Evolutionary conservation across 1,139 yeast genomes (phyloP), one percentile per base, ranked within the genome.

Genomic region (Scheffersomyces quercinus): DNA sequence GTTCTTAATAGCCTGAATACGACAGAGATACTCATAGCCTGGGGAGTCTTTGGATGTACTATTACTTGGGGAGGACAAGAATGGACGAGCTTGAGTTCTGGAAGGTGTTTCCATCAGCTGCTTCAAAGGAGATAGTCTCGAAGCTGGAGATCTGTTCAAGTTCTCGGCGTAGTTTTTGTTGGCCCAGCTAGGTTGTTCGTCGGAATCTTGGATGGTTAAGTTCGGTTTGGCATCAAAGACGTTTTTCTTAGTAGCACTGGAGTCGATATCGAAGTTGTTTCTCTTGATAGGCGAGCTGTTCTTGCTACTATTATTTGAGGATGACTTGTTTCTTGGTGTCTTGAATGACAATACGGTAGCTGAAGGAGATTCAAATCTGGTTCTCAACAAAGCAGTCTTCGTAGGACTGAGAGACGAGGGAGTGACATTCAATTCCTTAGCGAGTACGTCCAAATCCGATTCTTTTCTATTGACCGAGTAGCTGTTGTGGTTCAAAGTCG

Each of bases 11-110:
- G 95, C 97, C 34, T 83, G 82, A 29, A 93, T 83, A 53, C 97
- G 83, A 60, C 98, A 93, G 32, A 93, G 74, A 58, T 89, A 93
- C 58, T 90, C 96, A 55, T 89, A 88, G 0, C 77, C 79, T 1
- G 70, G 68, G 1, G 75, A 63, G 39, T 62, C 63, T 11, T 49
- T 60, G 4, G 69, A 55, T 2, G 68, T 53, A 44, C 63, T 59
- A 40, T 62, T 65, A 43, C 67, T 54, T 20, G 54, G 59, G 7
- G 70, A 62, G 3, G 64, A 56, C 15, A 64, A 56, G 38, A 48
- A 56, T 2, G 67, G 64, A 30, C 56, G 47, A 9, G 56, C 38
- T 37, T 46, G 52, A 12, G 50, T 44, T 11, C 48, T 35, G 45
- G 47, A 29, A 10, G 55, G 46, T 20, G 58, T 43, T 15, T 49